These are phyloP conservation scores for Huntiella bhutanensis DNA, from an alignment of 2,329 filamentous ascomycete genomes.

Conservation along the genomic window DNA sequence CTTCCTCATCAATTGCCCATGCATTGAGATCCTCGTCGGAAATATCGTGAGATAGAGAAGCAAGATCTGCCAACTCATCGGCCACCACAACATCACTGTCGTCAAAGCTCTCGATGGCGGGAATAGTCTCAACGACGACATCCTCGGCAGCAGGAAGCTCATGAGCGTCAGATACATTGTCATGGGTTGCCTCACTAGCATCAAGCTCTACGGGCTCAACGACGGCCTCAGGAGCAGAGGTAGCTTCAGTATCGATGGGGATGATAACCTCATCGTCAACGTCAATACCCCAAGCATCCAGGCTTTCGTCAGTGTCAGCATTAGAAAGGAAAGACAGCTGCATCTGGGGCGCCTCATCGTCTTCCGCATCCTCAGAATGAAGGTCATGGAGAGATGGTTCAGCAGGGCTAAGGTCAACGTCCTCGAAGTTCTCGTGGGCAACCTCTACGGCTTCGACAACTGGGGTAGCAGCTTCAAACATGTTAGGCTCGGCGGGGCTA, in stretches of 20 bases:
- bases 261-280: not conserved
- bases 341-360: not conserved
- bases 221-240: not conserved
- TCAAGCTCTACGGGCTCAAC: not conserved
- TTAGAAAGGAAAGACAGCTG: not conserved
- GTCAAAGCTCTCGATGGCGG: not conserved
- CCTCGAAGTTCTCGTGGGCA: not conserved
- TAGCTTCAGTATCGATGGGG: not conserved
- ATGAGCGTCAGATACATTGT: not conserved
- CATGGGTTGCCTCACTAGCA: too few species aligned
- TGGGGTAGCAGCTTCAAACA: not conserved
- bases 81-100: not conserved
- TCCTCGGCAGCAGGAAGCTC: not conserved
- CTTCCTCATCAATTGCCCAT: too few species aligned
- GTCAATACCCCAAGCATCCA: slow-evolving; percentile 10
- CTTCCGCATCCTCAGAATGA: not conserved
- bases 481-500: not conserved
- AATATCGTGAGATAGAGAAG: not conserved
- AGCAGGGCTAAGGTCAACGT: not conserved
- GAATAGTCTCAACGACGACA: not conserved
- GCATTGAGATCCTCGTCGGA: not conserved
- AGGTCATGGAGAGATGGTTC: not conserved
- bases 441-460: not conserved
- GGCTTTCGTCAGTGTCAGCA: slow-evolving; percentile 3
- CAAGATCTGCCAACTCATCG: not conserved